These are phyloP conservation scores for Dictyostelium discoideum DNA, from an alignment of 78 protist species.

Conservation along the genomic window dicty_2.7 NC_007088.5:2297501-2298000, in stretches of 20 bases:
- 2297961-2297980: slow-evolving; percentile 50
- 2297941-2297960: slow-evolving; percentile 64
- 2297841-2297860: background rate
- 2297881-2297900: background rate
- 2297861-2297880: background rate
- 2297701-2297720: background rate
- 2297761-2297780: background rate
- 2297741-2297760: background rate
- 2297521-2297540: background rate
- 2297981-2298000: slow-evolving; percentile 46
- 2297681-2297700: background rate
- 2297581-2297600: background rate
- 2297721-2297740: no score
- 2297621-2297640: background rate
- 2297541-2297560: background rate
- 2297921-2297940: background rate
- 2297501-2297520: background rate
- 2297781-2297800: background rate
- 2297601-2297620: background rate
- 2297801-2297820: background rate
- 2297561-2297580: slow-evolving; percentile 6
- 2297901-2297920: background rate
- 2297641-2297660: background rate
- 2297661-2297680: background rate
- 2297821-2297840: background rate